Evolutionary conservation across 495 filamentous ascomycete genomes (phyloP).

Genomic region (Staphylotrichum longicolle): DNA sequence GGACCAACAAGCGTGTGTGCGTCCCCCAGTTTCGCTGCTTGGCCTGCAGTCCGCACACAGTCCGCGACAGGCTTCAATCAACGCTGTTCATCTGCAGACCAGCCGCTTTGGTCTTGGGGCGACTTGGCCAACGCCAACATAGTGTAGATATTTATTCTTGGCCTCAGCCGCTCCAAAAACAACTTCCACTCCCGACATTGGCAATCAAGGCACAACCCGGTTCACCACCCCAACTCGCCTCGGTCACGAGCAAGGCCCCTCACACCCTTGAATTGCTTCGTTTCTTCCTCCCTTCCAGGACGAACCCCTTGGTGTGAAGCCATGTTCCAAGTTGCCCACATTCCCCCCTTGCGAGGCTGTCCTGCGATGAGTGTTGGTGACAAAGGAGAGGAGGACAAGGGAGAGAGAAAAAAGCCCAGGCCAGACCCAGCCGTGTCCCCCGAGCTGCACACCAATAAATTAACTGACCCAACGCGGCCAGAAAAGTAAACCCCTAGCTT

Average conservation of each 20-base stretch:
- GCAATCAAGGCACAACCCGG: constrained; percentile 3
- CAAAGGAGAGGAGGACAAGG: no score
- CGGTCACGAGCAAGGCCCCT: background rate
- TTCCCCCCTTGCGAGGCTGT: background rate
- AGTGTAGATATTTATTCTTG: background rate
- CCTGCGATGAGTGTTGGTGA: background rate
- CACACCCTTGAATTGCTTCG: background rate
- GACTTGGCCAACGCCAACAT: no score
- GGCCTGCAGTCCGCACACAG: no score
- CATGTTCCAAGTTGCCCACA: no score
- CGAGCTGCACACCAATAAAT: background rate
- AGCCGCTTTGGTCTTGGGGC: no score
- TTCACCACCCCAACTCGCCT: background rate
- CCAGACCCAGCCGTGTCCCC: background rate
- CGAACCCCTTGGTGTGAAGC: no score
- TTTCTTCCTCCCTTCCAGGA: background rate
- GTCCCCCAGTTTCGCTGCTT: no score
- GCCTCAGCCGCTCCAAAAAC: constrained; percentile 4
- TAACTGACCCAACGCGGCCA: background rate
- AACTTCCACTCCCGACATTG: background rate
- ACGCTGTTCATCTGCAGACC: no score
- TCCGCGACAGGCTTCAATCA: no score
- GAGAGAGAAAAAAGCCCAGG: no score
- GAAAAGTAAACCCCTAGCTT: background rate
- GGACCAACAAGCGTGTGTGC: no score